Conservation (phyloP, 805 yeast genomes). For the Candida ovalis region DNA sequence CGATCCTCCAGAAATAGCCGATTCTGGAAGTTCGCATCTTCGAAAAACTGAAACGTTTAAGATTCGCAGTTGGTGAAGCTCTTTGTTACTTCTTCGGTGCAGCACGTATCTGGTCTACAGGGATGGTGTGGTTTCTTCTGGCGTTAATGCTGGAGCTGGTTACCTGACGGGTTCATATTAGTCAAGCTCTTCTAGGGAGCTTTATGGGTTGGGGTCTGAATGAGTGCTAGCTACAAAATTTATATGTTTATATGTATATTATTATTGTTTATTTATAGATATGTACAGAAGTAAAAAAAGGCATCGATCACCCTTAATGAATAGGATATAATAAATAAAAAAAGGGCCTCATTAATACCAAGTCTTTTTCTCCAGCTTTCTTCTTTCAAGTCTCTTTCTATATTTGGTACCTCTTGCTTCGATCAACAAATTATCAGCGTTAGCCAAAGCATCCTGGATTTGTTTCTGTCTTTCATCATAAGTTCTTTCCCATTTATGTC, state of each 20-base stretch:
- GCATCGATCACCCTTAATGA: too few relatives aligned
- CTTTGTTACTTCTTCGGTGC: too few relatives aligned
- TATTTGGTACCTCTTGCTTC: conserved; percentile 59
- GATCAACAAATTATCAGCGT: conserved; percentile 63
- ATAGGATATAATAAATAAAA: not conserved
- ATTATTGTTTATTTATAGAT: not conserved
- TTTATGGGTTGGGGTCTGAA: not conserved
- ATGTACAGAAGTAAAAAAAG: not conserved
- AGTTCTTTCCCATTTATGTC: conserved; percentile 74
- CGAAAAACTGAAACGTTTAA: too few relatives aligned
- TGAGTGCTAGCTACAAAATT: not conserved
- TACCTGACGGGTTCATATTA: too few relatives aligned
- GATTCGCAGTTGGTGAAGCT: too few relatives aligned
- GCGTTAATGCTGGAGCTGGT: too few relatives aligned
- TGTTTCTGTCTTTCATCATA: conserved; percentile 53
- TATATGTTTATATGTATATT: not conserved
- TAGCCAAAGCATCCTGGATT: conserved; percentile 61
- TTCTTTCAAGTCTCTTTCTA: conserved; percentile 40
- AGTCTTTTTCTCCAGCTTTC: conserved; percentile 31
- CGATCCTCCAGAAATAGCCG: not conserved
- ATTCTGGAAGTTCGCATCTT: not conserved
- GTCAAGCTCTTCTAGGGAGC: not conserved
- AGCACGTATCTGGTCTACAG: too few relatives aligned
- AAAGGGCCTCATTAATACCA: conserved; percentile 31
- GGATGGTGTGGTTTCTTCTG: too few relatives aligned